Base-by-base conservation (phyloP, 2,329 filamentous ascomycete species). In the Claviceps spartinae region DNA sequence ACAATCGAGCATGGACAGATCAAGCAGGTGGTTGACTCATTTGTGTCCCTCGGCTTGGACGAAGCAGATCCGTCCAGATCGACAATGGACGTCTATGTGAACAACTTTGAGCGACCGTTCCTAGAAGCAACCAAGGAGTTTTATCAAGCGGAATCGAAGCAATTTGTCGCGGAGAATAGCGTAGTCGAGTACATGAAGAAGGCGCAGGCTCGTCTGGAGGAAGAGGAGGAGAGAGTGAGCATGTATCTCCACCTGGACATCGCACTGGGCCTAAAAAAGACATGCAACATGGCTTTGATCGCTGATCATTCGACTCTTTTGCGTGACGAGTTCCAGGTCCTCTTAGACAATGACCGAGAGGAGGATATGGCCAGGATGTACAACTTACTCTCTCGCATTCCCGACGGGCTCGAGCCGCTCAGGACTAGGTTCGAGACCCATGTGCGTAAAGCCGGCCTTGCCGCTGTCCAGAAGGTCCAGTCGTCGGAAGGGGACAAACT, bases 161-260 rank as follows among this genome's bases (percentile, higher is more conserved):
- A 89, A 57, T 98, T 98, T 64, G 82, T 98, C 37, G 87, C 89
- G 11, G 91, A 97, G 67, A 98, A 98, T 66, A 95, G 86, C 57
- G 89, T 98, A 4, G 90, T 98, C 37, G 93, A 98, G 65, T 98
- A 97, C 71, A 97, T 98, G 93, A 97, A 97, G 76, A 98, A 98
- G 78, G 94, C 93, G 0, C 91, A 97, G 70, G 71, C 81, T 43
- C 83, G 93, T 36, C 71, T 98, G 55, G 81, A 88, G 7, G 93
- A 98, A 68, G 93, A 98, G 68, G 93, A 95, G 70, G 88, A 91
- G 64, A 87, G 93, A 26, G 93, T 98, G 9, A 82, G 82, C 58
- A 81, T 97, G 63, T 98, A 95, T 63, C 76, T 98, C 46, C 88
- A 97, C 62, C 81, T 82, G 38, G 93, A 98, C 67, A 96, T 97